Evolutionary conservation across 176 grass and related monocot genomes (phyloP), one percentile per base, ranked within the genome.

Genomic region (Miscanthus lutarioriparius): DNA sequence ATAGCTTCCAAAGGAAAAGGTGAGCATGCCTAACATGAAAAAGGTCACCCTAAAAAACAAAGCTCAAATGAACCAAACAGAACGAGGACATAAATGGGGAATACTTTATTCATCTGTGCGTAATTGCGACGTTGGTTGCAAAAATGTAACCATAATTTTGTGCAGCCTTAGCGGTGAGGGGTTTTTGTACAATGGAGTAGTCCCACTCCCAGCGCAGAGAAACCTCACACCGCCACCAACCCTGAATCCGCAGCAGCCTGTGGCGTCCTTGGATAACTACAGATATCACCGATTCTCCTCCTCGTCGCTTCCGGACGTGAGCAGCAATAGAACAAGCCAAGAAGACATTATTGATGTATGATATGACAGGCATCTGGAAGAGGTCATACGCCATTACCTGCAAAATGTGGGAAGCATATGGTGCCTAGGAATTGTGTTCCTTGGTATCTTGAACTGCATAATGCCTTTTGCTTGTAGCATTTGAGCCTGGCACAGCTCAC

Each of bases 1-100:
- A 92, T 86, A 83, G 68, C 83, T 88, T 99, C 45, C 89, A 91
- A 63, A 90, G 90, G 84, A 92, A 89, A 91, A 87, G 89, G 83
- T 91, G 84, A 89, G 69, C 7, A 16, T 77, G 51, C 16, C 65
- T 86, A 70, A 76, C 64, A 67, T 80, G 70, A 39, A 69, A 67
- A 38, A 70, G 6, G 70, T 2, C 72, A 17, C 9, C 20, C 25
- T 48, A 54, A 8, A 54, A 68, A 51, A 7, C 1, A 37, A 64
- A 72, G 32, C 32, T 7, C 30, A 80, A 68, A 80, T 43, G 8
- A 67, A 71, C 32, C 59, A 4, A 40, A 64, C 17, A 28, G n/a
- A 67, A 71, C 8, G 30, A 32, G 62, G 76, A 45, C 25, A 51
- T 16, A 33, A 68, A 75, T n/a, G 22, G 16, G n/a, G 39, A 68